Evolutionary conservation across 78 protist species (phyloP).

Genomic region (Dictyostelium capitatum): DNA sequence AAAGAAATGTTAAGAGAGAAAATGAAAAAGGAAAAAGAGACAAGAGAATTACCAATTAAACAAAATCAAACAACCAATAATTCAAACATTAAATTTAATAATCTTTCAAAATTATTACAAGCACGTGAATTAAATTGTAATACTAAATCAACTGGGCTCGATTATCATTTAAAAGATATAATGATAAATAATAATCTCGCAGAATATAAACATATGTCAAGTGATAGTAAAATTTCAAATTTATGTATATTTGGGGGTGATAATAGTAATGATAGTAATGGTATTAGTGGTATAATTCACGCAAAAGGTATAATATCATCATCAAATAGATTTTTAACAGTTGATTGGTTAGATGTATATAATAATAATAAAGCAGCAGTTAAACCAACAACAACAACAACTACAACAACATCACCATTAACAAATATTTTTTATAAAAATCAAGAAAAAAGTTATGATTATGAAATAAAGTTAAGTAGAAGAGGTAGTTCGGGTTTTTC

Average conservation of each 20-base stretch:
- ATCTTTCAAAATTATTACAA: background rate
- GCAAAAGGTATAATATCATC: conserved; percentile 10
- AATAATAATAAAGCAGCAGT: background rate
- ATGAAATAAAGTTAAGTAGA: background rate
- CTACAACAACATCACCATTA: no score
- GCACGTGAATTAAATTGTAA: background rate
- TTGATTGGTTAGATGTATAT: background rate
- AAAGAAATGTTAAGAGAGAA: background rate
- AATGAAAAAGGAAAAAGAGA: background rate
- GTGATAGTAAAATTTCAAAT: background rate
- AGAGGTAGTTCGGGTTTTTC: background rate
- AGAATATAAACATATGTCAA: background rate
- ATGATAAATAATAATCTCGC: background rate
- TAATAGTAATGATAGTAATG: background rate
- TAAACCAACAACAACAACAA: no score
- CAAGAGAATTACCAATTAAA: background rate
- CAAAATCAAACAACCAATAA: background rate
- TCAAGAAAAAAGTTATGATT: background rate
- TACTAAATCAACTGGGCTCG: background rate
- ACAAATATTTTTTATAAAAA: background rate
- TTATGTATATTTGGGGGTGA: background rate
- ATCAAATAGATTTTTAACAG: background rate
- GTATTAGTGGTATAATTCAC: background rate
- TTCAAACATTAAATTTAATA: background rate
- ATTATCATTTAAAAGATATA: background rate